Base-by-base conservation (phyloP, 768 basidiomycete species). In the Cystobasidium onofrii region DNA sequence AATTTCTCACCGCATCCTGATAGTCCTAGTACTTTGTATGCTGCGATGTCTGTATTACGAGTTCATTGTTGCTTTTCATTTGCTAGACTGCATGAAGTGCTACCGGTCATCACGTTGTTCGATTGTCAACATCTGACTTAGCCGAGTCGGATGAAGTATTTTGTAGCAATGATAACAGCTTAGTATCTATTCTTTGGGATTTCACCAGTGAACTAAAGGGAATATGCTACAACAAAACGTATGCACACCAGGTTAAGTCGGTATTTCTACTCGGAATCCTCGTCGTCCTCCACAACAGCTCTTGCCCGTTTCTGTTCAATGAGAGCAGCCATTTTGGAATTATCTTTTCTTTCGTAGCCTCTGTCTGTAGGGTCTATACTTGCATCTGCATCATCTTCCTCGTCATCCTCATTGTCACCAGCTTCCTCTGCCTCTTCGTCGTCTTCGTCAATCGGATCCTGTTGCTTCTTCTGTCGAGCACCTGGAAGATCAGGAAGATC, bases 401-500 rank as follows among this genome's bases (percentile, higher is more conserved):
- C 69, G 10, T 71, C 55, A 18, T 55, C 54, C 17, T 31, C 69
- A n/a, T n/a, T n/a, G 7, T 17, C 64, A 20, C 29, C 64, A 27
- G 44, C 46, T 70, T 54, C 69, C 39, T 71, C 69, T 20, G 60
- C 69, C 2, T 71, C 54, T 15, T 71, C 69, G 1, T 57, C 69
- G 10, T 71, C 69, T 17, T 57, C 69, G 13, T 71, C 69, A 23
- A 12, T 12, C 1, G n/a, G 46, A 10, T 54, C 25, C 54, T 29
- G 18, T 29, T 34, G 29, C 13, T 23, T 31, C 34, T 60, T 46
- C 12, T 55, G 61, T 13, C 23, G 63, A 3, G 63, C 27, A 7
- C 33, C 33, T 36, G 63, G 63, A 4, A 55, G 18, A 33, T 73
- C 65, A n/a, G 73, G 73, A 31, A 70, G 54, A 29, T 74, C 73